Evolutionary conservation across 495 filamentous ascomycete species (phyloP), one percentile per base, ranked within the genome.

Genomic region (Aspergillus hancockii): DNA sequence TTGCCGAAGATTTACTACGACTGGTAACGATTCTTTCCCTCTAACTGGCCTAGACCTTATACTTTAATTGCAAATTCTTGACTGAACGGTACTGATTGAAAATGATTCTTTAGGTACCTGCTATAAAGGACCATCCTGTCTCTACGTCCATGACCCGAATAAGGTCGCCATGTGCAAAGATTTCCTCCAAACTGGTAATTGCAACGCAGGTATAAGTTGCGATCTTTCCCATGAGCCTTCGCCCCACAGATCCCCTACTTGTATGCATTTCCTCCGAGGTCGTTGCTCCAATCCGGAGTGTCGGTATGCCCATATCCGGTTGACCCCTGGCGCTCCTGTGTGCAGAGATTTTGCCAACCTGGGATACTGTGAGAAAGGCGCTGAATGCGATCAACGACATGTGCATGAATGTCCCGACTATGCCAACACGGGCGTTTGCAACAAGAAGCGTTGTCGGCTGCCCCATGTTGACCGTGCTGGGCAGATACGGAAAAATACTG

Each of bases 151-250:
- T 79, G 91, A 98, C 64, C 85, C 88, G 23, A 81, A 85, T 61
- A 94, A 92, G 77, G 91, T 95, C 65, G 92, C 94, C 40, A 90
- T 95, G 49, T 98, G 94, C 85, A 91, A 88, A 69, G 85, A 88
- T 55, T 96, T 88, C 70, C 82, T 97, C 54, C 81, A 86, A 58
- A 90, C 88, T 74, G 90, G 89, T 69, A 79, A 85, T 62, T 98
- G 94, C 77, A 77, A 78, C 56, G 84, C 84, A 73, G 92, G 92
- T 72, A 85, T 86, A 66, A 82, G 83, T 69, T 98, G 94, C 79
- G 92, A 97, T 74, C 83, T 98, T 56, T 97, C 94, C 60, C 94
- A 98, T 83, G 89, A 93, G 38, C 81, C 91, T 45, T 91, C 85
- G 58, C 86, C 92, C 63, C 84, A 97, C 71, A 85, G 92, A 70